Evolutionary conservation across 2,329 filamentous ascomycete species (phyloP).

Genomic region (Rhynchosporium agropyri): DNA sequence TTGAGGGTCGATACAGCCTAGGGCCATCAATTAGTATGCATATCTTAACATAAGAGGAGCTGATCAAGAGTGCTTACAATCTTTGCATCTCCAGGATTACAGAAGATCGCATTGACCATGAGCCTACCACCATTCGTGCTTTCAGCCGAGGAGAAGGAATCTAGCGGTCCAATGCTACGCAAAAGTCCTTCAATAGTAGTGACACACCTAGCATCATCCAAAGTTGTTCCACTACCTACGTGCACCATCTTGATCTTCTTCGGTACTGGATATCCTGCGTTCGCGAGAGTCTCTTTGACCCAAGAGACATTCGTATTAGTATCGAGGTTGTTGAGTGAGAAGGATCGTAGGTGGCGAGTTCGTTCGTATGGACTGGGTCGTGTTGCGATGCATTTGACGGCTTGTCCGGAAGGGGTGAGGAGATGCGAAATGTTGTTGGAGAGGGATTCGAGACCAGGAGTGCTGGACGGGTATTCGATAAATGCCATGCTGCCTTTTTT

Average conservation of each 20-base stretch:
- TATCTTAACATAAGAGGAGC: not conserved
- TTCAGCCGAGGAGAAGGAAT: not conserved
- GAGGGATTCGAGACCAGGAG: not conserved
- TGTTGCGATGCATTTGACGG: not conserved
- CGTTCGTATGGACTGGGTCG: not conserved
- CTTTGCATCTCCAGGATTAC: not conserved
- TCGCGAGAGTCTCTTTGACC: not conserved
- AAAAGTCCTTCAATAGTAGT: not conserved
- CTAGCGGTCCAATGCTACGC: not conserved
- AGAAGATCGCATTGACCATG: not conserved
- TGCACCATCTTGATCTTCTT: conserved; percentile 1
- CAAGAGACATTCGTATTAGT: not conserved
- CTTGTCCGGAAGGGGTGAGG: conserved; percentile 5
- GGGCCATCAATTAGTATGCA: not conserved
- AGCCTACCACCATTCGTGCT: not conserved
- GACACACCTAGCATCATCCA: not conserved
- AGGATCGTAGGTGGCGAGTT: not conserved
- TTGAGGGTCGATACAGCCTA: not conserved
- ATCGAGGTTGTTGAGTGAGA: not conserved
- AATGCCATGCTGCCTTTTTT: not conserved
- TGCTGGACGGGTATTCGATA: not conserved
- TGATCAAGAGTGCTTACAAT: not conserved
- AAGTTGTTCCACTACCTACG: not conserved
- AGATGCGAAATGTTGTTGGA: not conserved
- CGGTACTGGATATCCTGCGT: not conserved